phyloP scores from a whole-genome alignment of 2,329 filamentous ascomycete genomes.

The Talaromyces verruculosus region DNA sequence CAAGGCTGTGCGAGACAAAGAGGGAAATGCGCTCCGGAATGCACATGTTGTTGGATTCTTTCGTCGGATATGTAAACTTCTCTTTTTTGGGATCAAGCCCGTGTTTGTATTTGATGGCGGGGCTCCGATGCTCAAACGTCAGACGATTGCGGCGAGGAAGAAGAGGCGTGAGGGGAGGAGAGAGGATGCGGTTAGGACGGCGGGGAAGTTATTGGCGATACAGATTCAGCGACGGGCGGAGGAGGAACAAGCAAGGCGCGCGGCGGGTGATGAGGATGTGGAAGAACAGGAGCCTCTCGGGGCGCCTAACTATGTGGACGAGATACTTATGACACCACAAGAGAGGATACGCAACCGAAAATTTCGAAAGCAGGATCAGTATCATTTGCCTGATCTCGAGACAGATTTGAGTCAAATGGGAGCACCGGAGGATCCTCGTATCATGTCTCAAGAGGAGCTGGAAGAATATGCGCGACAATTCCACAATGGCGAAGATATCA shows the following conservation, averaged over 20 bases:
- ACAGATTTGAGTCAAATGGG: conserved; percentile 80
- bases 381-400: conserved; percentile 86
- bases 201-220: conserved; percentile 84
- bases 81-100: conserved; percentile 94
- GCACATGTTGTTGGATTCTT: conserved; percentile 98
- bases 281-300: conserved; percentile 67
- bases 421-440: conserved; percentile 83
- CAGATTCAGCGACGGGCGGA: conserved; percentile 92
- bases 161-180: conserved; percentile 79
- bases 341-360: conserved; percentile 72
- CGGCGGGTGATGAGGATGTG: conserved; percentile 34
- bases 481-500: conserved; percentile 84
- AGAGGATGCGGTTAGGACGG: conserved; percentile 89
- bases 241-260: conserved; percentile 71
- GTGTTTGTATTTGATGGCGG: conserved; percentile 98
- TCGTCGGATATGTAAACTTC: conserved; percentile 92
- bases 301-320: conserved; percentile 80
- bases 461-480: conserved; percentile 94
- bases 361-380: conserved; percentile 90
- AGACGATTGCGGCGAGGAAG: conserved; percentile 80
- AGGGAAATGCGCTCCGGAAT: conserved; percentile 93
- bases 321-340: conserved; percentile 74
- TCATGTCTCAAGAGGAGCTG: conserved; percentile 93
- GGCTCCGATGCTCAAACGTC: conserved; percentile 83
- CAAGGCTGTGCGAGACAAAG: conserved; percentile 97